A percentile compares a stretch with the other conserved stretches of the same genome.
phyloP scores from a whole-genome alignment of 2,329 filamentous ascomycete species.

The Exophiala sp. region DNA sequence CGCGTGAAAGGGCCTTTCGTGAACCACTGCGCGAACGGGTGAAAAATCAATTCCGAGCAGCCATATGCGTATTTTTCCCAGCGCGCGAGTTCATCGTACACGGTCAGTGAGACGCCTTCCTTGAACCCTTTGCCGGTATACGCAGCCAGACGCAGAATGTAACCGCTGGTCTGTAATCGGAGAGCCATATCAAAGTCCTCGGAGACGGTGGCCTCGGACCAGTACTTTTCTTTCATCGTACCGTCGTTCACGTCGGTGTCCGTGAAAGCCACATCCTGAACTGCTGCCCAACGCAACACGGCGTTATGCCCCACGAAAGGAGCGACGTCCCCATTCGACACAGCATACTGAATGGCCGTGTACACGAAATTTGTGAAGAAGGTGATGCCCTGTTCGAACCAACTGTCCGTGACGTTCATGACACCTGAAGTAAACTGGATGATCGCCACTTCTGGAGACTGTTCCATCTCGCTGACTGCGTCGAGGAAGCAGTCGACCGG shows the following conservation, averaged over 20 bases:
- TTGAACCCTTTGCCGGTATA: conserved; percentile 70
- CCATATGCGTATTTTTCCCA: conserved; percentile 89
- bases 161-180: conserved; percentile 65
- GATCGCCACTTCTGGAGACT: conserved; percentile 66
- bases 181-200: conserved; percentile 76
- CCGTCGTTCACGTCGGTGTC: conserved; percentile 45
- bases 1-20: conserved; percentile 73
- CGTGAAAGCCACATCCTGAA: conserved; percentile 56
- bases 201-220: conserved; percentile 72
- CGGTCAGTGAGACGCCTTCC: conserved; percentile 77
- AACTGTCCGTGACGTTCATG: conserved; percentile 70
- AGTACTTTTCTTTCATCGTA: conserved; percentile 60
- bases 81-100: conserved; percentile 77
- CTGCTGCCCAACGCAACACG: conserved; percentile 65
- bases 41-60: conserved; percentile 77
- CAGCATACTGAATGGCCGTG: conserved; percentile 66
- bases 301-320: conserved; percentile 78
- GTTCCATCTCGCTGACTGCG: conserved; percentile 68
- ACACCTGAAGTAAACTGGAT: conserved; percentile 71
- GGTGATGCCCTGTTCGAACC: conserved; percentile 73
- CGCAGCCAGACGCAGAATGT: conserved; percentile 64
- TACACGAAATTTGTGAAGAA: conserved; percentile 80
- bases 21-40: conserved; percentile 71
- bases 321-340: conserved; percentile 67
- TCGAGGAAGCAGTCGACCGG: conserved; percentile 66